Evolutionary conservation across 305 asterid genomes (phyloP), one percentile per base, ranked within the genome.

Genomic region (Fraxinus floribunda): DNA sequence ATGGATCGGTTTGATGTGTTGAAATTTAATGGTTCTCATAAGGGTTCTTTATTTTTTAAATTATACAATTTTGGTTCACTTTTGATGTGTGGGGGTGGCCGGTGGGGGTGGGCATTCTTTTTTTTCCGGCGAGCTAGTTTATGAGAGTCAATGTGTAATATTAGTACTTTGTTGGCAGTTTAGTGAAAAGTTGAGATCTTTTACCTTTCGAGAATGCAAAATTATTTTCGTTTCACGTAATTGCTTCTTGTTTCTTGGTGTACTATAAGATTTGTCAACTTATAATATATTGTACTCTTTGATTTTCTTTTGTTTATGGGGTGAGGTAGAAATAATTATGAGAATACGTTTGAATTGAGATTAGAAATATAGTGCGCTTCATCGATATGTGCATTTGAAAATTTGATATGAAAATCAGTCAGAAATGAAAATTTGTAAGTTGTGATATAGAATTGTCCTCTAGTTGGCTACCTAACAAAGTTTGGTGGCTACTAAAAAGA

Each of bases 1-100:
- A 24, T 84, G 82, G 83, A 68, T 87, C 87, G 82, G 86, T 88
- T 82, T 81, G 86, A 73, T 79, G 80, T 38, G 57, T 78, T 30
- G 39, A 52, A 62, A 62, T 62, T 62, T 62, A 62, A 7, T 62
- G 71, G 26, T 62, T 7, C 30, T 62, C 71, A 7, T 62, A 0
- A 22, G 71, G 71, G 13, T 62, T 62, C 30, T 22, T 15, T 81
- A 55, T 13, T 55, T 57, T 20, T 57, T 20, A 30, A 36, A 49
- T 38, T 55, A 60, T 20, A 4, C 77, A 75, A 62, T 2, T 79
- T 83, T 18, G 81, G 81, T 41, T 79, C 76, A 41, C 71, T 18
- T 62, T 7, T 62, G 60, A 49, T 13, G 18, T 10, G 44, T 38
- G 44, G 44, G 20, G 60, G 60, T 7, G 11, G 44, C 44, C 44